Evolutionary conservation across 2,329 filamentous ascomycete genomes (phyloP), one percentile per base, ranked within the genome.

Genomic region (Zasmidium angulare): DNA sequence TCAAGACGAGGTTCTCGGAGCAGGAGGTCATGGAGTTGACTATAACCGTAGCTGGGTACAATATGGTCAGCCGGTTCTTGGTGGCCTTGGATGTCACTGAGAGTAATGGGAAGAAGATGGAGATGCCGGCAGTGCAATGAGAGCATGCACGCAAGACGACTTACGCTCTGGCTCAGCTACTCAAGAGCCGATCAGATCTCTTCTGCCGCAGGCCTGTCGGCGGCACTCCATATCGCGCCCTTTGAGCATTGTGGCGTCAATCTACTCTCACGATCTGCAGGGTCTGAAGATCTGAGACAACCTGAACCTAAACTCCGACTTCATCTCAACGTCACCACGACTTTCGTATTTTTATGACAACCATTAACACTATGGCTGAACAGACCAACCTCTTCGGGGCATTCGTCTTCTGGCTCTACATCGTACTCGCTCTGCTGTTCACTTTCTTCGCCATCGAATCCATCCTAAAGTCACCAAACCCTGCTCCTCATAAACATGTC

Each of bases 1-100:
- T 74, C 20, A 73, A 71, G 63, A 57, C 54, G 21, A 58, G 67
- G 40, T 73, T 71, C 29, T 72, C 59, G 14, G 69, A 72, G 61
- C 67, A 69, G 56, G 65, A 74, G 58, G 64, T 73, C 23, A 71
- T 75, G 66, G 73, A 75, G 66, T 57, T 75, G 61, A 68, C 64
- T 46, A 72, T 74, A n/a, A 72, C 71, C 1, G 68, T 75, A 2
- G 72, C 67, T 3, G 72, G 69, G 23, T 75, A 75, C 56, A 75
- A 75, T 53, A 75, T 74, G 70, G 73, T 75, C 22, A 72, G 69
- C 53, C 62, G 73, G 46, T 75, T 75, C 55, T 61, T 75, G 60
- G 73, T 74, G 2, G 69, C 67, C n/a, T 61, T 75, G 69, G 71
- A 75, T 63, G 73, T 75, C 14, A 73, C 70, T 40, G 73, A 75